Percentiles rank a stretch among this genome's conserved stretches.
phyloP scores from a whole-genome alignment of 441 rosid genomes.

The Flueggea neowawraea region DNA sequence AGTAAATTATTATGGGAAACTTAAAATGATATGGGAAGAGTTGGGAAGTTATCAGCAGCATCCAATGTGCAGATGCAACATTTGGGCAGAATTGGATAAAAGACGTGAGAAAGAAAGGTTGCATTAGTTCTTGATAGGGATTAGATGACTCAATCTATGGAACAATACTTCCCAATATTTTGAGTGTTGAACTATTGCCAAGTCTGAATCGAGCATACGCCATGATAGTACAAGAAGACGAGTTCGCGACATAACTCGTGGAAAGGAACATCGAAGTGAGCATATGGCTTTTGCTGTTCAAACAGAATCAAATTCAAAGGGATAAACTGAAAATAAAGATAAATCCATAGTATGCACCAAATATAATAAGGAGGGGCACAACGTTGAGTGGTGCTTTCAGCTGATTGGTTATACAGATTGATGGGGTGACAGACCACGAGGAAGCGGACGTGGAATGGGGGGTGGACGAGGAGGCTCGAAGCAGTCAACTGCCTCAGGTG shows the following conservation, averaged over 20 bases:
- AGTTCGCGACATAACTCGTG: no score
- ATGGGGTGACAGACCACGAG: not conserved
- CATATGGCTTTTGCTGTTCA: not conserved
- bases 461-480: not conserved
- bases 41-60: not conserved
- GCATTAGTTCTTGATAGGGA: constrained; percentile 6
- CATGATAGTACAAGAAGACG: not conserved
- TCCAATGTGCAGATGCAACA: not conserved
- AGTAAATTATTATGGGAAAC: not conserved
- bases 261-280: no score
- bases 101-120: constrained; percentile 1
- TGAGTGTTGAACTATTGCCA: constrained; percentile 5
- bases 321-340: not conserved
- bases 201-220: not conserved
- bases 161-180: not conserved
- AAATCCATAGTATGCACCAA: not conserved
- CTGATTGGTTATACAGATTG: constrained; percentile 3
- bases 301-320: no score
- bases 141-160: constrained; percentile 5
- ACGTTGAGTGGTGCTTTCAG: not conserved
- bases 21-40: no score
- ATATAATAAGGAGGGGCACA: not conserved
- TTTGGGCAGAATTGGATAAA: not conserved
- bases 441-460: not conserved
- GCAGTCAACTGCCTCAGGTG: no score